A percentile compares a stretch with the other conserved stretches of the same genome.
Evolutionary conservation across 2,329 filamentous ascomycete species (phyloP).

Genomic region (Colletotrichum caudatum): DNA sequence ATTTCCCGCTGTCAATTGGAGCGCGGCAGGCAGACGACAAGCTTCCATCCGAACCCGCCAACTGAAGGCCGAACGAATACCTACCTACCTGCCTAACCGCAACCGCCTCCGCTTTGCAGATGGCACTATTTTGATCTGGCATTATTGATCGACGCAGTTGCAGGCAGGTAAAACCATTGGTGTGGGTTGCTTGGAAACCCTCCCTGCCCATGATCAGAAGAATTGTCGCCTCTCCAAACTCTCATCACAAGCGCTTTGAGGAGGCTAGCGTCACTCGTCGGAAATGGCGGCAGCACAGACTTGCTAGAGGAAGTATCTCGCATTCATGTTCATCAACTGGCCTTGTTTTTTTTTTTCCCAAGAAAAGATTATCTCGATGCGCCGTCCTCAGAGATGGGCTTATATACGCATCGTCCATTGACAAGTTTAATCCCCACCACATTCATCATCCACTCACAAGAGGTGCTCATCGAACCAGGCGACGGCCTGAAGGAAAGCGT

Average conservation of each 20-base stretch:
- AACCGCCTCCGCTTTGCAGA: background rate
- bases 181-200: too few species aligned
- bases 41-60: background rate
- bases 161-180: background rate
- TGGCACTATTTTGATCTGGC: background rate
- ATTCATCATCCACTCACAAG: conserved; percentile 44
- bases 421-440: conserved; percentile 13
- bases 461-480: conserved; percentile 79
- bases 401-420: background rate
- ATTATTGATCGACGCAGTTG: background rate
- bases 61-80: too few species aligned
- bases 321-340: background rate
- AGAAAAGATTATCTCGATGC: background rate
- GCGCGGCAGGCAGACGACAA: background rate
- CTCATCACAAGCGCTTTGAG: conserved; percentile 43
- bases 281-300: background rate
- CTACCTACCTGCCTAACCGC: background rate
- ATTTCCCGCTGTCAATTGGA: background rate
- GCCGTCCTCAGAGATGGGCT: too few species aligned
- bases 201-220: too few species aligned
- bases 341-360: background rate
- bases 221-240: conserved; percentile 43
- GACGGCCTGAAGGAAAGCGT: conserved; percentile 82
- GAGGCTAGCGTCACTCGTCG: background rate
- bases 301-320: background rate